Evolutionary conservation across 73 alveolate species (phyloP), one percentile per base, ranked within the genome.

Genomic region (Paramecium bursaria): DNA sequence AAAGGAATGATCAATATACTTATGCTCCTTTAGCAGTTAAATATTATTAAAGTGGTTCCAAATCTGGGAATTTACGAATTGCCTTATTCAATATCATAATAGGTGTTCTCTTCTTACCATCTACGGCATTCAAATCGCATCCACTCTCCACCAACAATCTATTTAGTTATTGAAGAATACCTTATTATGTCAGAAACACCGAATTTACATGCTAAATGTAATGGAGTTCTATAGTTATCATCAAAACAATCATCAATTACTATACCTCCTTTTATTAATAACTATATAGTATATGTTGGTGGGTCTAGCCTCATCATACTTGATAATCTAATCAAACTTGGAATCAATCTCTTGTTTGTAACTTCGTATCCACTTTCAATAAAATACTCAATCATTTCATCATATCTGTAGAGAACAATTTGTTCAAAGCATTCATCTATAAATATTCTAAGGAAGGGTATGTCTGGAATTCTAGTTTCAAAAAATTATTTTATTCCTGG

Each of bases 181-280:
- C 44, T 67, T 39, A 67, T 67, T 15, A 67, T 39, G 2, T 67
- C 82, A 9, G 6, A 9, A 4, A 67, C 21, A 0, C 82, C 82
- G 22, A 25, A 67, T 42, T 42, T 67, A 42, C 82, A 67, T 13
- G 82, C 53, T 4, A 67, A 67, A 67, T 27, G 33, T 1, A 67
- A 26, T 9, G 82, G 82, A 1, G 82, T 67, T 67, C 82, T 67
- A 67, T 21, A 67, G 33, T 67, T 67, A 67, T 67, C 82, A 42
- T 67, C 82, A 1, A 57, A 39, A 31, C 50, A 25, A 67, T 67
- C 82, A 3, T 53, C 50, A 39, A 19, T 67, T 0, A 67, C 53
- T 19, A 30, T 57, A 3, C 82, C 82, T 0, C 44, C 55, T 9
- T 67, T 67, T 1, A 67, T 2, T 5, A 67, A 42, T 42, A 67